Evolutionary conservation across 768 basidiomycete genomes (phyloP), one percentile per base, ranked within the genome.

Genomic region (Hirschioporus abietinus): DNA sequence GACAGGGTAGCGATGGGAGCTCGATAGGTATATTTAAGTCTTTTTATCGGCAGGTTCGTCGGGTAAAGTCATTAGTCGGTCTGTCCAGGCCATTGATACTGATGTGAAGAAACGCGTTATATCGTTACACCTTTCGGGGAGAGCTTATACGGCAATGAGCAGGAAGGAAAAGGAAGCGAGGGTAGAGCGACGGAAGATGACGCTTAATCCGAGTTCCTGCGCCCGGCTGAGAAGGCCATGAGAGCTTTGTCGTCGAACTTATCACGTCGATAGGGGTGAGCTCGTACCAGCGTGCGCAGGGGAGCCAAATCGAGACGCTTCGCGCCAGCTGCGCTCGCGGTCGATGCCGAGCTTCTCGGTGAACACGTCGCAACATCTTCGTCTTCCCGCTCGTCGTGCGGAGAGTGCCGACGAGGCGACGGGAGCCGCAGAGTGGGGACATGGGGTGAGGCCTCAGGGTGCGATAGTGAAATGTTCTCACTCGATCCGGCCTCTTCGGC

Each of bases 211-310:
- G 42, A 52, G 42, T 52, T 52, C 42, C 42, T 52, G 42, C 42
- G 42, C 15, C 42, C 42, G 42, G 60, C 25, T 25, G 25, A 61
- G 30, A 61, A 61, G 10, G 60, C 60, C 60, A 25, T 61, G 25
- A 91, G 73, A 52, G 84, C 82, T 67, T 80, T 81, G 70, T 91
- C 90, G 74, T 91, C 90, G 30, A 80, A 70, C 26, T 85, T 86
- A 65, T 87, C 81, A 66, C 90, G 82, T 63, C 82, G 79, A 65
- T 88, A 90, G 7, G 84, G 82, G 69, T 85, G 84, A 58, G 73
- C 77, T 24, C 86, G 82, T 60, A 79, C 81, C 65, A 89, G 77
- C 23, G 83, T 77, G 64, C 83, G 78, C 63, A 91, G 78, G 17
- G 89, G 88, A 7, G 85, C 86, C 18, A 91, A 81, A 66, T 81